Conservation (phyloP, 1,139 yeast species). For the Zygoascus hellenicus region DNA sequence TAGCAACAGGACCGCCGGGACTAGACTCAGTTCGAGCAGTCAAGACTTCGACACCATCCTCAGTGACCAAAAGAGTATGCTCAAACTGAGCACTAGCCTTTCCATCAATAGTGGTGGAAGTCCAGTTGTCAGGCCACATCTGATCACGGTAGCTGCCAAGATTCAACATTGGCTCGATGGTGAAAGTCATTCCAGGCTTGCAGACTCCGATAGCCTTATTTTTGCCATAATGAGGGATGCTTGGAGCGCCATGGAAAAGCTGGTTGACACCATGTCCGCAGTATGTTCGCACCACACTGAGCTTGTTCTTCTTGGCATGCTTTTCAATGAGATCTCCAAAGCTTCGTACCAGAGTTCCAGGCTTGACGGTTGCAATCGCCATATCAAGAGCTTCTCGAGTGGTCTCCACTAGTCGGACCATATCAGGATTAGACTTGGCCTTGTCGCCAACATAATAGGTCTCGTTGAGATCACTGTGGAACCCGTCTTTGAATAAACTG, state of each 20-base stretch:
- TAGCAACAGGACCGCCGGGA: constrained; percentile 81
- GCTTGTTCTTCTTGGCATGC: constrained; percentile 71
- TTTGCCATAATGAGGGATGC: constrained; percentile 85
- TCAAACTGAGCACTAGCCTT: constrained; percentile 86
- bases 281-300: constrained; percentile 84
- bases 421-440: constrained; percentile 66
- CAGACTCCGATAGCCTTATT: constrained; percentile 92
- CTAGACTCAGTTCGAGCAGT: constrained; percentile 72
- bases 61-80: constrained; percentile 89
- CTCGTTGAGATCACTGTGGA: constrained; percentile 93
- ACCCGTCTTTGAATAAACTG: constrained; percentile 75
- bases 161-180: constrained; percentile 97
- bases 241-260: constrained; percentile 89
- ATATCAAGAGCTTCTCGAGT: constrained; percentile 81
- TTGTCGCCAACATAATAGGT: constrained; percentile 96
- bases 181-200: constrained; percentile 94
- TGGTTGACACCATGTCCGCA: constrained; percentile 93
- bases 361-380: constrained; percentile 82
- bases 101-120: constrained; percentile 86
- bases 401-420: constrained; percentile 86
- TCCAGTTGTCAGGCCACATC: constrained; percentile 99
- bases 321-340: constrained; percentile 86
- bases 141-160: constrained; percentile 77
- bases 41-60: constrained; percentile 86
- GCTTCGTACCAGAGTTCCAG: constrained; percentile 84